Percentiles rank a stretch among this genome's conserved stretches.
Conservation (phyloP, 805 yeast species). For the Kodamaea jinghongensis region DNA sequence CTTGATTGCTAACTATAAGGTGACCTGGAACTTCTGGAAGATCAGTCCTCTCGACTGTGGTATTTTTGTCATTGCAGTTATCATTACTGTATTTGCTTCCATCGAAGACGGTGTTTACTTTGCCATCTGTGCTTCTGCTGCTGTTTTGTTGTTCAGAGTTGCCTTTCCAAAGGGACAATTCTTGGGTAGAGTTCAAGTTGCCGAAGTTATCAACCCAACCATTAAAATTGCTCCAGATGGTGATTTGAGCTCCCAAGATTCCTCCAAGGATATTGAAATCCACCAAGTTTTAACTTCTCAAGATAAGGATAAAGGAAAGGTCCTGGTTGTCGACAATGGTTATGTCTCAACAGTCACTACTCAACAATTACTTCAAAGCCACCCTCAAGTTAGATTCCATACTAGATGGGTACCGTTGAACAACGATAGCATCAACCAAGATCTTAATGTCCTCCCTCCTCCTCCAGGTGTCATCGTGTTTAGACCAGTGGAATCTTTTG, state of each 20-base stretch:
- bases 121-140: slow-evolving; percentile 81
- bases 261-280: slow-evolving; percentile 37
- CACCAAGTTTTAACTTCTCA: slow-evolving; percentile 40
- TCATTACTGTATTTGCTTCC: slow-evolving; percentile 71
- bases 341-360: slow-evolving; percentile 13
- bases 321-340: slow-evolving; percentile 9
- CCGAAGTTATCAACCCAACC: slow-evolving; percentile 66
- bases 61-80: slow-evolving; percentile 68
- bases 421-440: slow-evolving; percentile 51
- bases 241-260: slow-evolving; percentile 15
- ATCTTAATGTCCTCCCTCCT: slow-evolving; percentile 63
- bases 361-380: slow-evolving; percentile 22
- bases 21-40: slow-evolving; percentile 67
- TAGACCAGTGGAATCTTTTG: slow-evolving; percentile 76
- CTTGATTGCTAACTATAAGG: slow-evolving; percentile 66
- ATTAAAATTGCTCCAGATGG: slow-evolving; percentile 20
- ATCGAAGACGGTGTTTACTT: slow-evolving; percentile 91
- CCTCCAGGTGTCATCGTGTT: slow-evolving; percentile 90
- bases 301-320: slow-evolving; percentile 21
- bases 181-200: slow-evolving; percentile 72
- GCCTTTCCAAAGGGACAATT: slow-evolving; percentile 82
- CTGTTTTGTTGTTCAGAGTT: slow-evolving; percentile 65
- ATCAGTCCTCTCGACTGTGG: slow-evolving; percentile 71
- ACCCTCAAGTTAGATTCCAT: slow-evolving; percentile 44
- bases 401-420: slow-evolving; percentile 69